phyloP scores from a whole-genome alignment of 768 basidiomycete species.

The Leucosporidium scottii region DNA sequence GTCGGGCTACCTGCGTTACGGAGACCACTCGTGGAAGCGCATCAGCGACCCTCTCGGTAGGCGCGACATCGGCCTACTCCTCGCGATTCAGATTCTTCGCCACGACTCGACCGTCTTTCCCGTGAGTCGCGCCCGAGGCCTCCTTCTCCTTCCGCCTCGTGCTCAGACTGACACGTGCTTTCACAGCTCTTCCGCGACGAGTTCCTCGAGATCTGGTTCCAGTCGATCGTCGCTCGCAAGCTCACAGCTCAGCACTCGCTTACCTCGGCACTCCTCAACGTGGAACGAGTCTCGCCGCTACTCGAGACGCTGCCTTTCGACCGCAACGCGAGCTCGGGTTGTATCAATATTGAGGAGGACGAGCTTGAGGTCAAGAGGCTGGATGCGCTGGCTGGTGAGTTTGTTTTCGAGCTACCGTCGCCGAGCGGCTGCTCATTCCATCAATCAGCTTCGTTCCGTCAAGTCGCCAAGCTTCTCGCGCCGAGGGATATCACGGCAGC shows the following conservation, averaged over 20 bases:
- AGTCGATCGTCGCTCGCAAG: conserved; percentile 30
- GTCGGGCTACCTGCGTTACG: conserved; percentile 53
- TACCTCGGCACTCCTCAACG: conserved; percentile 22
- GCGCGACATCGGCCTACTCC: conserved; percentile 57
- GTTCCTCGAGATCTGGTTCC: conserved; percentile 34
- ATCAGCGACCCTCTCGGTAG: conserved; percentile 52
- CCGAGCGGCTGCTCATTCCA: conserved; percentile 5
- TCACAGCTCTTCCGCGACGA: conserved; percentile 32
- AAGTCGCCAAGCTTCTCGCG: too few species aligned
- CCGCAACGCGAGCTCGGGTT: not conserved
- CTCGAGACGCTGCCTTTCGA: conserved; percentile 18
- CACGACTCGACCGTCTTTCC: conserved; percentile 21
- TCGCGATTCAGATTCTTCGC: conserved; percentile 42
- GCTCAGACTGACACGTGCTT: too few species aligned
- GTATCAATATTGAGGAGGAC: conserved; percentile 14
- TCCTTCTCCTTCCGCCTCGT: too few species aligned
- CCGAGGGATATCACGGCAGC: too few species aligned
- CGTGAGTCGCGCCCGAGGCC: too few species aligned
- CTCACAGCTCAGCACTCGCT: conserved; percentile 34
- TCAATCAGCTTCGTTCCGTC: too few species aligned
- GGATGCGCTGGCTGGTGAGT: conserved; percentile 26
- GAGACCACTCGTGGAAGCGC: conserved; percentile 53
- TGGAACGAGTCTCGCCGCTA: conserved; percentile 7
- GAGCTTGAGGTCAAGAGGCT: conserved; percentile 21
- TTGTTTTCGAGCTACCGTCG: conserved; percentile 10